Conservation (phyloP, 208 protist species). For the Wallacemonas sp. region DNA sequence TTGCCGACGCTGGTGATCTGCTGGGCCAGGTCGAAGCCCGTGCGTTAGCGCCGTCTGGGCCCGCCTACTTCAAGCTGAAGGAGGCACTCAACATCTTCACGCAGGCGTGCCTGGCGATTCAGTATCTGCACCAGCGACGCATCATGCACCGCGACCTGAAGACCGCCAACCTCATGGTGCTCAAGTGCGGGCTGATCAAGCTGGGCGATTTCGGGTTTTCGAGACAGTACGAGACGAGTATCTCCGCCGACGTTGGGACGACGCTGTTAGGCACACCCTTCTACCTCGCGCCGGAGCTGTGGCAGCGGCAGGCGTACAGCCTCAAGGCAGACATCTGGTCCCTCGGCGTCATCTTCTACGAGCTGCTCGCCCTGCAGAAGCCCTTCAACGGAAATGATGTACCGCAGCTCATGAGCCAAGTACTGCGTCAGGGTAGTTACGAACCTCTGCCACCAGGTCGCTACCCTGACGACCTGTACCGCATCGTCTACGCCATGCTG, state of each 20-base stretch:
- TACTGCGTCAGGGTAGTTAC: constrained; percentile 46
- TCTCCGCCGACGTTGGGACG: constrained; percentile 47
- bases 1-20: constrained; percentile 79
- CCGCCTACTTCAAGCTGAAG: constrained; percentile 50
- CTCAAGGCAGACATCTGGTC: constrained; percentile 92
- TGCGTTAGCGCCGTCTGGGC: constrained; percentile 7
- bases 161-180: constrained; percentile 74
- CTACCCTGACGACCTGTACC: constrained; percentile 36
- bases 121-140: constrained; percentile 71
- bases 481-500: constrained; percentile 52
- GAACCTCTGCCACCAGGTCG: constrained; percentile 39
- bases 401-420: constrained; percentile 51
- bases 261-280: constrained; percentile 84
- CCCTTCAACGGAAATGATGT: constrained; percentile 59
- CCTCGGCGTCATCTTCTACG: constrained; percentile 82
- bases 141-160: constrained; percentile 91
- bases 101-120: constrained; percentile 71
- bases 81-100: constrained; percentile 70
- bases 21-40: constrained; percentile 61
- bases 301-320: constrained; percentile 85
- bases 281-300: constrained; percentile 92
- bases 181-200: constrained; percentile 69
- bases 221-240: constrained; percentile 51
- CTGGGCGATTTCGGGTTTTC: constrained; percentile 88
- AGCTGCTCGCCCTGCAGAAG: constrained; percentile 68